phyloP scores from a whole-genome alignment of 2,329 filamentous ascomycete genomes.

The Phaeosphaeriaceae sp. region DNA sequence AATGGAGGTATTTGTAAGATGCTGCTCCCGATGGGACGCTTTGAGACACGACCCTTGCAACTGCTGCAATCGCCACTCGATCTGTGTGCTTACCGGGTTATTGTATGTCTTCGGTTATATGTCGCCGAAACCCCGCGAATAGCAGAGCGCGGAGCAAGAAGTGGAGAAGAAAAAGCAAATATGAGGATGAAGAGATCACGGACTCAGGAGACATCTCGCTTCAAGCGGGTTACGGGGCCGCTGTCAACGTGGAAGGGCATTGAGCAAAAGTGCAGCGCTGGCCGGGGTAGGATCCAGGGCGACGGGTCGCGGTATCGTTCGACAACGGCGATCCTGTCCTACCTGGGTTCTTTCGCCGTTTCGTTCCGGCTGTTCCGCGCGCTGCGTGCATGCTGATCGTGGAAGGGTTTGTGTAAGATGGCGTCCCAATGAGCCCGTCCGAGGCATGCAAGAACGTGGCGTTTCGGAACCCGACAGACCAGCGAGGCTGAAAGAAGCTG shows the following conservation, averaged over 20 bases:
- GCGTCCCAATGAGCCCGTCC: neutral
- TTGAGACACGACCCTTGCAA: neutral
- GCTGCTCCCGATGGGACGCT: neutral
- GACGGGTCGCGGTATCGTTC: neutral
- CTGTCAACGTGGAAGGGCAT: neutral
- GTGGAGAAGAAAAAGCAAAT: neutral
- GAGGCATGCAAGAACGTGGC: neutral
- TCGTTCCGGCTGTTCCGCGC: neutral
- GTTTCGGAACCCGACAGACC: conserved; percentile 1
- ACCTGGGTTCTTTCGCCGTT: neutral
- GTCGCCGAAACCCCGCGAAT: neutral
- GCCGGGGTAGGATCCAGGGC: neutral
- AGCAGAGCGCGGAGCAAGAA: neutral
- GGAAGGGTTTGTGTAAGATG: neutral
- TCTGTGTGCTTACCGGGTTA: neutral
- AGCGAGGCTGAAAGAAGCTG: neutral
- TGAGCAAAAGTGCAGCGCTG: neutral
- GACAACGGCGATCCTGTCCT: neutral
- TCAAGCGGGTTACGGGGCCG: neutral
- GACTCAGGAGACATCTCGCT: neutral
- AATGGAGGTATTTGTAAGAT: neutral
- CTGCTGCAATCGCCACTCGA: neutral
- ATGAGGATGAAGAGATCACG: neutral
- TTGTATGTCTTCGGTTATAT: neutral
- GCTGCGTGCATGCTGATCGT: neutral